These are phyloP conservation scores for Cephalotrichum gorgonifer DNA, from an alignment of 2,329 filamentous ascomycete genomes.

Conservation along the genomic window DNA sequence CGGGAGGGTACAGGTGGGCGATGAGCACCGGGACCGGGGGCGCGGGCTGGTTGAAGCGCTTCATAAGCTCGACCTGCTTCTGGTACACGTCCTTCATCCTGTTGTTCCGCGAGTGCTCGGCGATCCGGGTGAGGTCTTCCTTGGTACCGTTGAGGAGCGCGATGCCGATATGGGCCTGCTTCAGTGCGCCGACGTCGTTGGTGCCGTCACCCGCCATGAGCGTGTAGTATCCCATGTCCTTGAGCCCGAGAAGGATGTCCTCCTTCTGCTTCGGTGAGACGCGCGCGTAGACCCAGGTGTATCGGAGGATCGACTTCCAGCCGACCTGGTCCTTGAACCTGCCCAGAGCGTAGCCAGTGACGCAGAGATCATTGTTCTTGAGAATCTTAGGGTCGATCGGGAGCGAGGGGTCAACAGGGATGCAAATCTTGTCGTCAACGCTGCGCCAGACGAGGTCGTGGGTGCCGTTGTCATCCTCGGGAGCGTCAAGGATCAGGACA, in stretches of 20 bases:
- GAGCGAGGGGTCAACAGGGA: conserved; percentile 74
- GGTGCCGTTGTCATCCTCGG: conserved; percentile 71
- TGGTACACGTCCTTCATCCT: conserved; percentile 99
- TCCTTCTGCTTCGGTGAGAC: conserved; percentile 99
- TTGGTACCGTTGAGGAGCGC: conserved; percentile 90
- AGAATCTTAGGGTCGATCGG: conserved; percentile 74
- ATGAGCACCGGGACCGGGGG: conserved; percentile 91
- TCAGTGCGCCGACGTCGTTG: conserved; percentile 94
- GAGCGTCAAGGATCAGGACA: conserved; percentile 86
- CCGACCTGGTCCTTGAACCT: conserved; percentile 77
- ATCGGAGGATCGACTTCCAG: conserved; percentile 66
- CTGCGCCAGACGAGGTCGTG: conserved; percentile 87
- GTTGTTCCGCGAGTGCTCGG: conserved; percentile 84
- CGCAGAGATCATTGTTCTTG: conserved; percentile 79
- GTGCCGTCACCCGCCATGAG: conserved; percentile 98
- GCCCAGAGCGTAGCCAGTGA: conserved; percentile 86
- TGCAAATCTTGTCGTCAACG: conserved; percentile 79
- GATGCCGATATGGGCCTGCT: conserved; percentile 95
- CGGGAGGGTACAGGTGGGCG: conserved; percentile 87
- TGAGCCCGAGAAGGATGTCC: conserved; percentile 91
- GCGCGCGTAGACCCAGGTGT: conserved; percentile 96
- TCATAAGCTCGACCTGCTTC: conserved; percentile 87
- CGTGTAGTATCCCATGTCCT: conserved; percentile 94
- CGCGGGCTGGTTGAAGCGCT: conserved; percentile 83
- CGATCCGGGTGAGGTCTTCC: conserved; percentile 83